Conservation (phyloP, 768 basidiomycete species). For the Neoboletus brunneissimus region DNA sequence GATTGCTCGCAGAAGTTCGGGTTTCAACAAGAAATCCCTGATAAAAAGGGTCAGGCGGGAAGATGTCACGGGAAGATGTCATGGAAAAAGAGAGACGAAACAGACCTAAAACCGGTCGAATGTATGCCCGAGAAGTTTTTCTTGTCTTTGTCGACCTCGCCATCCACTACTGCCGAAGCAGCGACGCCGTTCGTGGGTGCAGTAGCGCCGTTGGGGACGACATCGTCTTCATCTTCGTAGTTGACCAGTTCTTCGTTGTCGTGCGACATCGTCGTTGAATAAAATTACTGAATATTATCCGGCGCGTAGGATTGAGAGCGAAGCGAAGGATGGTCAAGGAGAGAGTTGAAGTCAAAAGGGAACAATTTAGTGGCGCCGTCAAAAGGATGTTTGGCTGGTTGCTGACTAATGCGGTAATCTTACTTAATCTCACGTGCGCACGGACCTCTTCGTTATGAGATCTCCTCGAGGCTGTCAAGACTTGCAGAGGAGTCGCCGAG, state of each 20-base stretch:
- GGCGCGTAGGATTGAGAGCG: constrained; percentile 26
- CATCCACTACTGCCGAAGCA: constrained; percentile 43
- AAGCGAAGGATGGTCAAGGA: constrained; percentile 16
- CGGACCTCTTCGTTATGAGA: constrained; percentile 19
- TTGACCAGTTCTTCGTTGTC: constrained; percentile 93
- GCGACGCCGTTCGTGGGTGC: constrained; percentile 49
- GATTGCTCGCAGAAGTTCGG: constrained; percentile 94
- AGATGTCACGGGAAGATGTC: not conserved
- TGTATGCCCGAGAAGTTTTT: constrained; percentile 99
- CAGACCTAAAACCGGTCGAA: constrained; percentile 97
- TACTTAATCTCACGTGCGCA: constrained; percentile 26
- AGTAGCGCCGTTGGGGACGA: constrained; percentile 57
- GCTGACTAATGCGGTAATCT: constrained; percentile 27
- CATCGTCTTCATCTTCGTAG: constrained; percentile 90
- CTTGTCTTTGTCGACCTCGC: constrained; percentile 75
- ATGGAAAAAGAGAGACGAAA: constrained; percentile 11
- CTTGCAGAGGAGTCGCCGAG: not conserved
- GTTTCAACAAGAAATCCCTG: constrained; percentile 97
- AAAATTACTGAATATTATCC: constrained; percentile 24
- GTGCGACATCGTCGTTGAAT: constrained; percentile 57
- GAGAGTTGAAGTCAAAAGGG: constrained; percentile 20
- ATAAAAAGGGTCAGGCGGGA: constrained; percentile 9
- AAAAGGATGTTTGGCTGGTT: constrained; percentile 4
- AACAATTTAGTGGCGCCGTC: constrained; percentile 26
- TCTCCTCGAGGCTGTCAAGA: not conserved